These are phyloP conservation scores for Nicotiana tomentosiformis DNA, from an alignment of 257 asterid species.

Conservation along the genomic window DNA sequence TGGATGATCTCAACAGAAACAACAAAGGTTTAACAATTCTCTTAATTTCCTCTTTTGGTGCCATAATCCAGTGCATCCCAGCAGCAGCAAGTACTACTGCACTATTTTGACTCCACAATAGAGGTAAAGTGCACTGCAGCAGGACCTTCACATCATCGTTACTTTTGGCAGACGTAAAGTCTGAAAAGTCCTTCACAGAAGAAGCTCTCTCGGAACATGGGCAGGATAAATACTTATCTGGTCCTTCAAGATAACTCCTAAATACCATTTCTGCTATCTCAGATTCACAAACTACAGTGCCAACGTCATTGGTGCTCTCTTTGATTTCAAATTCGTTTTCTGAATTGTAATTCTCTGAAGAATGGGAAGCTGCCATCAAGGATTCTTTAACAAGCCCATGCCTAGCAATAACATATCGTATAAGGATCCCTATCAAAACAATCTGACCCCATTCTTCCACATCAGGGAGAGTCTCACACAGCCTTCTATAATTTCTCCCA, in stretches of 20 bases:
- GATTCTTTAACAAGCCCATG: slow-evolving; percentile 91
- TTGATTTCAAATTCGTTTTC: slow-evolving; percentile 28
- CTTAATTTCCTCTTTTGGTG: slow-evolving; percentile 62
- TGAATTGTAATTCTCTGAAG: slow-evolving; percentile 27
- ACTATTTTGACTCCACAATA: slow-evolving; percentile 85
- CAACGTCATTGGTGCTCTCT: slow-evolving; percentile 27
- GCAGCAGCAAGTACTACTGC: slow-evolving; percentile 98
- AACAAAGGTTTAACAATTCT: slow-evolving; percentile 85
- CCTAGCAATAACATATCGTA: slow-evolving; percentile 82
- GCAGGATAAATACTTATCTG: slow-evolving; percentile 76
- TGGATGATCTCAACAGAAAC: slow-evolving; percentile 88
- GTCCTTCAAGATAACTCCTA: slow-evolving; percentile 91
- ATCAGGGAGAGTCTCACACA: slow-evolving; percentile 94
- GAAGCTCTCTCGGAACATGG: slow-evolving; percentile 40
- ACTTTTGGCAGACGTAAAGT: slow-evolving; percentile 64
- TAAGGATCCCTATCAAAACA: slow-evolving; percentile 72
- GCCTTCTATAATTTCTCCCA: slow-evolving; percentile 69
- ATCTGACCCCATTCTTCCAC: slow-evolving; percentile 99
- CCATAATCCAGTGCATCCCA: slow-evolving; percentile 99
- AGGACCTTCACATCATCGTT: slow-evolving; percentile 77
- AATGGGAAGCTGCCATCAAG: slow-evolving; percentile 48
- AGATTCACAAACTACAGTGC: slow-evolving; percentile 27
- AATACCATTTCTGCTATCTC: slow-evolving; percentile 64
- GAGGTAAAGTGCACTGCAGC: slow-evolving; percentile 82
- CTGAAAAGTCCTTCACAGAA: slow-evolving; percentile 38